These are phyloP conservation scores for Puccinellia tenuiflora DNA, from an alignment of 176 grass and related monocot genomes.

Conservation along the genomic window DNA sequence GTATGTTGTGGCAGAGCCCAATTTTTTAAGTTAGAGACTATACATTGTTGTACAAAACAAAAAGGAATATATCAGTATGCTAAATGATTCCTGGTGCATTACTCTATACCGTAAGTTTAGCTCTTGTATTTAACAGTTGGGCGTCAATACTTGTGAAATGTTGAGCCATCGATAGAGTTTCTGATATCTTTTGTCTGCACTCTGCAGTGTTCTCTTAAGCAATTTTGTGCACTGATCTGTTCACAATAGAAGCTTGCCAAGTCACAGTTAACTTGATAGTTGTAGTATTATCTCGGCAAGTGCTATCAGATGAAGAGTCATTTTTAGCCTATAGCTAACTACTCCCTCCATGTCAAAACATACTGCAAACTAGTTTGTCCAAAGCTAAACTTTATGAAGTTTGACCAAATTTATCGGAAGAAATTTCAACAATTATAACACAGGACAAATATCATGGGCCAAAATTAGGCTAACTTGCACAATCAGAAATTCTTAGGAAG, in stretches of 20 bases:
- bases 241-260: neutral
- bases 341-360: neutral
- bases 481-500: too few relatives aligned
- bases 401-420: too few relatives aligned
- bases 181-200: neutral
- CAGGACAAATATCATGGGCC: too few relatives aligned
- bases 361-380: neutral
- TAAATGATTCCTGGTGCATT: neutral
- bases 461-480: too few relatives aligned
- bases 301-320: neutral
- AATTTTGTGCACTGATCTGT: neutral
- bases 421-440: too few relatives aligned
- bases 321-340: neutral
- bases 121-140: neutral
- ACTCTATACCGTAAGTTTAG: neutral
- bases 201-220: neutral
- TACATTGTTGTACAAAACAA: neutral
- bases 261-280: neutral
- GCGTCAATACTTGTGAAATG: neutral
- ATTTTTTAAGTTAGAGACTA: slow-evolving; percentile 7
- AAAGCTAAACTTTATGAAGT: too few relatives aligned
- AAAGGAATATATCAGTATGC: slow-evolving; percentile 14
- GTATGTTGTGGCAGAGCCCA: slow-evolving; percentile 22
- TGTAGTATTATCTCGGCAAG: neutral
- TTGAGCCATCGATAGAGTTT: neutral